Evolutionary conservation across 345 rosid genomes (phyloP).

Genomic region (Rhizophora apiculata): DNA sequence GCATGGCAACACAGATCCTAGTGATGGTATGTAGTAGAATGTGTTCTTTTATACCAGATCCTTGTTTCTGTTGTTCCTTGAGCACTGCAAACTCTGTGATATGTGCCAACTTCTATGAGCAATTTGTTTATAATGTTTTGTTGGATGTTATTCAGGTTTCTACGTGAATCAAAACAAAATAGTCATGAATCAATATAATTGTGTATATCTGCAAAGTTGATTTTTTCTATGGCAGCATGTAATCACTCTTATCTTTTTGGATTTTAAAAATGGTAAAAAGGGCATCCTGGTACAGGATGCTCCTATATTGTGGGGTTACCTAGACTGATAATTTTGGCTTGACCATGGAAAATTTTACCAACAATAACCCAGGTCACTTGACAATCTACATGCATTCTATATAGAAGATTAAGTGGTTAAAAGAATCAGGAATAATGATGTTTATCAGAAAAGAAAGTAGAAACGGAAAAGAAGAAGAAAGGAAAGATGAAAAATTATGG

Average conservation of each 20-base stretch:
- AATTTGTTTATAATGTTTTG: neutral
- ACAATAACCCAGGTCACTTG: neutral
- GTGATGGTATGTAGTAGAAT: constrained; percentile 42
- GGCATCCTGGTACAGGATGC: too few species aligned
- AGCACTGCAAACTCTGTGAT: too few species aligned
- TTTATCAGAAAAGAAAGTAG: too few species aligned
- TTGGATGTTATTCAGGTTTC: neutral
- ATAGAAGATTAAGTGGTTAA: too few species aligned
- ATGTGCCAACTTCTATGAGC: too few species aligned
- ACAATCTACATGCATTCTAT: neutral
- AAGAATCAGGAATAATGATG: too few species aligned
- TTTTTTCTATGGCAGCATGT: neutral
- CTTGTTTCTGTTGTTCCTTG: neutral
- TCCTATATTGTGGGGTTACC: too few species aligned
- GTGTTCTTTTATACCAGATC: neutral
- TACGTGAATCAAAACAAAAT: too few species aligned
- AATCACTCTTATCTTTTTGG: neutral
- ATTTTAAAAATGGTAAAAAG: neutral
- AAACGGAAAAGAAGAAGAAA: too few species aligned
- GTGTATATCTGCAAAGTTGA: neutral
- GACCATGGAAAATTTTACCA: neutral
- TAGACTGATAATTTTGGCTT: neutral
- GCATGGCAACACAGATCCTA: constrained; percentile 30
- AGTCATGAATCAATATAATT: neutral
- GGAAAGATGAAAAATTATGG: too few species aligned